Evolutionary conservation across 176 grass and related monocot species (phyloP), one percentile per base, ranked within the genome.

Genomic region (Thinopyrum elongatum): DNA sequence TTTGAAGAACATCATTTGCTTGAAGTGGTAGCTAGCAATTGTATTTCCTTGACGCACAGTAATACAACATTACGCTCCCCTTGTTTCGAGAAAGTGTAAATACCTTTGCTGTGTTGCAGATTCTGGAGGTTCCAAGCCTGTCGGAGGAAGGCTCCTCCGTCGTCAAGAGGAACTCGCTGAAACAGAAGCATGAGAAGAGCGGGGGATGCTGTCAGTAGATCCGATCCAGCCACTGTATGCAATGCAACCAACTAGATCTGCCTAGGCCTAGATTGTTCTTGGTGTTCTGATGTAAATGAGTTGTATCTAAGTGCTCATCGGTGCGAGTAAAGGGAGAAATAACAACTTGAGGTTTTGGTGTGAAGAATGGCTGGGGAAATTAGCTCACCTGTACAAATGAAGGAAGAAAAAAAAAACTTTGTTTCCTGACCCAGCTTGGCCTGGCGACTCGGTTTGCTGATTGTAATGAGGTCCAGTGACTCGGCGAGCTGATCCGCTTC

Each of bases 111-210:
- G 3, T 81, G 29, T 41, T 82, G 55, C 88, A 98, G 97, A 98
- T 98, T 82, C 79, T 98, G 7, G 90, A 93, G 61, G 92, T 98
- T 68, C 94, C 97, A n/a, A 93, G 90, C 66, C 89, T 95, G 28
- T 81, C 91, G 86, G 97, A 92, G 34, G 92, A 96, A 96, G 97
- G 92, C 70, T 94, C 90, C 35, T 93, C 86, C 2, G 90, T 93
- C 35, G 93, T 91, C 27, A 95, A 92, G 88, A 92, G 87, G 86
- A 91, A 92, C 85, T 86, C 80, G 62, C 81, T 99, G 80, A 96
- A 96, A 85, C 97, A 94, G 71, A 94, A 99, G 87, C 92, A 91
- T 35, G 97, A 94, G 68, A 91, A 84, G 30, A 41, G 84, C 39
- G 85, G 92, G 30, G 87, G 88, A 11, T 99, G 97, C 42, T 95